Evolutionary conservation across 768 basidiomycete genomes (phyloP).

Genomic region (Agrocybe pediades): DNA sequence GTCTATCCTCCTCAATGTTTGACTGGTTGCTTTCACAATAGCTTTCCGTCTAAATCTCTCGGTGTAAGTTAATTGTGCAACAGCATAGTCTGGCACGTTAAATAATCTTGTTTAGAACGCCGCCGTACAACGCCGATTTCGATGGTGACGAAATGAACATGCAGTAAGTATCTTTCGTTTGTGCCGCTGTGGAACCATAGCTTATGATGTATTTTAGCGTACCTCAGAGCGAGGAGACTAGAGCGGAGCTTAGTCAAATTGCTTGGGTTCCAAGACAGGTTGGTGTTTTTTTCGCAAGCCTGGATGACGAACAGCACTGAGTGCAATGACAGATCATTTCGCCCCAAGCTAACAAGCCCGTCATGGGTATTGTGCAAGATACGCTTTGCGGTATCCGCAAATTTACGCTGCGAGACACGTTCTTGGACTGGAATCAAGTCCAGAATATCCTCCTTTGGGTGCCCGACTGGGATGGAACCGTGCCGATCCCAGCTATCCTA

Average conservation of each 20-base stretch:
- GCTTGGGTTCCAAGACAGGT: slow-evolving; percentile 99
- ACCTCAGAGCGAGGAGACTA: slow-evolving; percentile 97
- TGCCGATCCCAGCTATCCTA: slow-evolving; percentile 92
- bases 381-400: slow-evolving; percentile 97
- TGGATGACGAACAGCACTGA: background rate
- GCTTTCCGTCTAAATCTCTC: slow-evolving; percentile 98
- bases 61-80: slow-evolving; percentile 63
- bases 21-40: slow-evolving; percentile 28
- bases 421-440: slow-evolving; percentile 93
- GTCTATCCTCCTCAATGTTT: slow-evolving; percentile 1
- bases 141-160: slow-evolving; percentile 99
- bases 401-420: slow-evolving; percentile 93
- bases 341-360: slow-evolving; percentile 98
- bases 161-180: slow-evolving; percentile 72
- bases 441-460: slow-evolving; percentile 99
- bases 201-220: slow-evolving; percentile 53
- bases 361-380: slow-evolving; percentile 99
- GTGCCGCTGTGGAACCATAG: background rate
- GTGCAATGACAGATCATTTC: slow-evolving; percentile 79
- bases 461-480: slow-evolving; percentile 93
- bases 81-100: slow-evolving; percentile 24
- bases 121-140: slow-evolving; percentile 99
- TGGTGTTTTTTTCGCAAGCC: slow-evolving; percentile 12
- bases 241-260: slow-evolving; percentile 96
- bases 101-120: slow-evolving; percentile 59